Evolutionary conservation across 1,284 basidiomycete genomes (phyloP).

Genomic region (Macrocybe sp.): DNA sequence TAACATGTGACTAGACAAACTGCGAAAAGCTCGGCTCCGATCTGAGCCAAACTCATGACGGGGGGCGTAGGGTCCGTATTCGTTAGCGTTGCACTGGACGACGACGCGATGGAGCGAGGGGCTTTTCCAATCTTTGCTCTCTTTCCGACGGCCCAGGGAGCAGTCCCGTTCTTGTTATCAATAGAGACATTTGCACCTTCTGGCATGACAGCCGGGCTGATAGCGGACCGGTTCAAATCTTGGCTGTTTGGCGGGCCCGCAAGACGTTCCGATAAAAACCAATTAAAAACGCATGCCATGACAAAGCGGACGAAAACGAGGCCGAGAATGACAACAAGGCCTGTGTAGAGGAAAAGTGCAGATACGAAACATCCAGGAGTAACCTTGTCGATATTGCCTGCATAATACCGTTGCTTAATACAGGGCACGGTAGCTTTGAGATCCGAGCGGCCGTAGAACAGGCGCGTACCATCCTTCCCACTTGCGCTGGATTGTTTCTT

Average conservation of each 20-base stretch:
- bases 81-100: slow-evolving; percentile 51
- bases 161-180: slow-evolving; percentile 85
- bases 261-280: slow-evolving; percentile 85
- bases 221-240: slow-evolving; percentile 70
- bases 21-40: slow-evolving; percentile 91
- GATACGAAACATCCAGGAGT: slow-evolving; percentile 95
- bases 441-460: slow-evolving; percentile 72
- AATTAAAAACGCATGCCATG: slow-evolving; percentile 97
- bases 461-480: slow-evolving; percentile 87
- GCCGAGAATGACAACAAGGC: slow-evolving; percentile 86
- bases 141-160: slow-evolving; percentile 85
- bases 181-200: slow-evolving; percentile 90
- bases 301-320: slow-evolving; percentile 90
- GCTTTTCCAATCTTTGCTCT: slow-evolving; percentile 37
- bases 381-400: slow-evolving; percentile 95
- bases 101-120: slow-evolving; percentile 40
- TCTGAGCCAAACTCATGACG: slow-evolving; percentile 79
- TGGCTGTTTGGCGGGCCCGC: slow-evolving; percentile 67
- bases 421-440: slow-evolving; percentile 73
- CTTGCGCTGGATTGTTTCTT: slow-evolving; percentile 40
- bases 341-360: slow-evolving; percentile 85
- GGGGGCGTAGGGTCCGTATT: slow-evolving; percentile 46
- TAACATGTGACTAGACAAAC: slow-evolving; percentile 97
- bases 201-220: slow-evolving; percentile 93
- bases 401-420: slow-evolving; percentile 80